Base-by-base conservation (phyloP, 208 protist genomes). In the Phytomonas serpens region DNA sequence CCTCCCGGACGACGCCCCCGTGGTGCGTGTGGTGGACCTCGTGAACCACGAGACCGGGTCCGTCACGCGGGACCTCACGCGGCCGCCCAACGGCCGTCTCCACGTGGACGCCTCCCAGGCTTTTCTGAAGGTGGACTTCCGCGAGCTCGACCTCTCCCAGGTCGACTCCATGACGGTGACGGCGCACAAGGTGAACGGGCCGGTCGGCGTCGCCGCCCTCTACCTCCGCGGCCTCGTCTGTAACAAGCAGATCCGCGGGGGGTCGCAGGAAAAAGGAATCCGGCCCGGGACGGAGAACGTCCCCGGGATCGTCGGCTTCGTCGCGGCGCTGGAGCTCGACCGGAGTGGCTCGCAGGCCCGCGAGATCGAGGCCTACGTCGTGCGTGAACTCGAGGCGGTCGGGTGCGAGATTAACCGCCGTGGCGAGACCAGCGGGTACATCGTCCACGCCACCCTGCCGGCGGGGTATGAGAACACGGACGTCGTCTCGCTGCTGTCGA, bases 161-260 rank as follows among this genome's bases (percentile, higher is more conserved):
- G 85, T 91, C 19, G 87, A 94, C 78, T 90, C 82, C 13, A 84
- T 92, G 23, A 85, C 85, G 6, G 83, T 94, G 16, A 89, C 85
- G 14, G 89, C 87, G 63, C 89, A 94, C 69, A 94, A 94, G 79
- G 83, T 92, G 51, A 90, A 94, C 76, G 89, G 87, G 0, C 89
- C 89, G 23, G 78, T 90, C 10, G 89, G 89, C n/a, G 77, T 85
- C 29, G 89, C 83, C 11, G 89, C 87, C 11, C 67, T 94, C 14
- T 90, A 92, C 77, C 74, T 94, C 47, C 83, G 85, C 23, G 76
- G 78, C 68, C 69, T 83, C 63, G 78, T 78, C 68, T 83, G 79
- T 73, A 68, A 87, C 64, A 69, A 42, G 27, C 51, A 90, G 34
- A 89, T 80, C 73, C 78, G 72, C 57, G 89, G 89, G 57, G 89